Conservation (phyloP, 1,139 yeast genomes). For the Geotrichum europaeum region DNA sequence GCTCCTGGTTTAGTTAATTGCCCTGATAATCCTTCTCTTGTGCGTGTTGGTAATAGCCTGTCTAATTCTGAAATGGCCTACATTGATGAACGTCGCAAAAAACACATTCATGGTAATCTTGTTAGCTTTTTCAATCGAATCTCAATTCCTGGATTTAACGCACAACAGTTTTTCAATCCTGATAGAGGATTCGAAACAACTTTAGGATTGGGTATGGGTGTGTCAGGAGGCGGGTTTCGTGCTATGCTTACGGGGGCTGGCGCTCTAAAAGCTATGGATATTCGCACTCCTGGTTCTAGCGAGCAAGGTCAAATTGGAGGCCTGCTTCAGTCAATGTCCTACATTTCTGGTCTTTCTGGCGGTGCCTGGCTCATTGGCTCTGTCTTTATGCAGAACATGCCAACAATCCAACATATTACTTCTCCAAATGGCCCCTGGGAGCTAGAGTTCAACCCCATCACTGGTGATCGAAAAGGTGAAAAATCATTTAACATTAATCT, state of each 20-base stretch:
- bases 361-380: conserved; percentile 86
- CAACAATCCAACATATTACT: conserved; percentile 55
- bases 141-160: conserved; percentile 13
- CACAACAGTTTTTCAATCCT: conserved; percentile 2
- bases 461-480: conserved; percentile 5
- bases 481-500: background rate
- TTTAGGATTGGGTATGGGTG: conserved; percentile 53
- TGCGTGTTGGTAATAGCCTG: conserved; percentile 25
- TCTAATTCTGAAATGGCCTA: conserved; percentile 21
- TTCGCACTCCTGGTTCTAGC: conserved; percentile 50
- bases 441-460: conserved; percentile 40
- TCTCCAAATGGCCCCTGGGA: conserved; percentile 58
- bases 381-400: conserved; percentile 73
- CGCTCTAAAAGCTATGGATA: conserved; percentile 64
- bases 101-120: conserved; percentile 1
- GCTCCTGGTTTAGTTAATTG: conserved; percentile 23
- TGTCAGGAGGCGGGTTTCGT: conserved; percentile 81
- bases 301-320: conserved; percentile 69
- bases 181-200: background rate
- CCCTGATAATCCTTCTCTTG: conserved; percentile 18
- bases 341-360: conserved; percentile 73
- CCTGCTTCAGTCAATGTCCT: conserved; percentile 64
- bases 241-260: conserved; percentile 83
- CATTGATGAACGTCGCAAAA: conserved; percentile 10
- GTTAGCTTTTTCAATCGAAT: conserved; percentile 5